These are phyloP conservation scores for Danielozyma ontarioensis DNA, from an alignment of 805 yeast species.

Conservation along the genomic window DNA sequence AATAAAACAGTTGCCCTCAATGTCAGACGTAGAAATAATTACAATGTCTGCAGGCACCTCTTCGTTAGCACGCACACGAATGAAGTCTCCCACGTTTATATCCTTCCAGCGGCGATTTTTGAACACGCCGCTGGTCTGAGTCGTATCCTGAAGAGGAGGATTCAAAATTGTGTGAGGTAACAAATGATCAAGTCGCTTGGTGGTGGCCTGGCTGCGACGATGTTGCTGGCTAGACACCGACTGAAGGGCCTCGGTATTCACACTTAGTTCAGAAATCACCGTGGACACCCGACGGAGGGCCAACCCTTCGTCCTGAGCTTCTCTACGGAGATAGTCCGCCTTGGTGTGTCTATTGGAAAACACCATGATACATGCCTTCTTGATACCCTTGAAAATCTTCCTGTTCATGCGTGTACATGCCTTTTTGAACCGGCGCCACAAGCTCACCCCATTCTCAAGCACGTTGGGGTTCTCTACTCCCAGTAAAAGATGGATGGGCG, in stretches of 20 bases:
- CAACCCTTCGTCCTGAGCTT: conserved; percentile 18
- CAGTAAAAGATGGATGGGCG: conserved; percentile 51
- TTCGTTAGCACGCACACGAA: conserved; percentile 66
- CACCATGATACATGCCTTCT: conserved; percentile 14
- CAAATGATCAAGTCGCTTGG: too few relatives aligned
- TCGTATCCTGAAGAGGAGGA: neutral
- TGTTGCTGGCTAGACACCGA: neutral
- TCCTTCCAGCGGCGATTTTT: conserved; percentile 61
- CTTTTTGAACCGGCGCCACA: conserved; percentile 71
- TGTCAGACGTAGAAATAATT: conserved; percentile 59
- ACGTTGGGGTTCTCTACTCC: conserved; percentile 59
- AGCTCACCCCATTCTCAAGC: conserved; percentile 45
- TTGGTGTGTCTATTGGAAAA: conserved; percentile 23
- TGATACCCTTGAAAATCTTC: conserved; percentile 12
- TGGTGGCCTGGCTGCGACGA: neutral
- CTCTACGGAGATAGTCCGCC: conserved; percentile 20
- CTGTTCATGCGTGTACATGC: conserved; percentile 33
- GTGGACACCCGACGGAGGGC: conserved; percentile 35
- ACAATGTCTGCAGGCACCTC: conserved; percentile 77
- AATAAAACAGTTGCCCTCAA: conserved; percentile 66
- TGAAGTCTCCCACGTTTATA: conserved; percentile 66
- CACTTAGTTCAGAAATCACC: conserved; percentile 22
- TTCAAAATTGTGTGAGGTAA: neutral
- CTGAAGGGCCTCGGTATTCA: neutral
- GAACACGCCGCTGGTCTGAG: conserved; percentile 16